Base-by-base conservation (phyloP, 1,284 basidiomycete genomes). In the Peniophora sp. region DNA sequence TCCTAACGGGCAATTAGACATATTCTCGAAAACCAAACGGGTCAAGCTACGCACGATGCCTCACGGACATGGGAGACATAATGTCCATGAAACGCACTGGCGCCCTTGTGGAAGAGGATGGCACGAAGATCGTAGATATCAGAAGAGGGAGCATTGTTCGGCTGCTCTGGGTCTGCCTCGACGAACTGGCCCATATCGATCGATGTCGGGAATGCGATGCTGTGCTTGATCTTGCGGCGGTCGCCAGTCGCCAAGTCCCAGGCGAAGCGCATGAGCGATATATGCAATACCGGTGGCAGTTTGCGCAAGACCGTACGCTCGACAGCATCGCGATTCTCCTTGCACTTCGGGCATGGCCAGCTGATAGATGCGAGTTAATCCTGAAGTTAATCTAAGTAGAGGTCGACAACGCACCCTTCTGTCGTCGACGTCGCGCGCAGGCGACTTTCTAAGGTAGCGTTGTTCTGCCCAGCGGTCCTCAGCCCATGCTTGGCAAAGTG, bases 41-140 rank as follows among this genome's bases (percentile, higher is more conserved):
- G 36, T 19, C n/a, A 45, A 5, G 3, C 3, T 43, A 69, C 83
- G 60, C 61, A 94, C 91, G 68, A 66, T 43, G 75, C 71, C 63
- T 95, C 89, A 60, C 83, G 86, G 5, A 93, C 89, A 61, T 95
- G 88, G 24, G 90, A 90, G 59, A 92, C 85, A 60, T 97, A 97
- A 63, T 97, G 93, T 2, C 93, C 93, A 59, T 92, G 89, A 67
- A 94, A 89, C 11, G 93, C 93, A 68, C 91, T 87, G 9, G 77
- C 61, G 2, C 93, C 93, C 60, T 89, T 88, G 67, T 97, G 93
- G 50, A 91, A 65, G 9, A 97, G 68, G 9, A 96, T 81, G 5
- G 89, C 93, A 43, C 83, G 77, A 25, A 97, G 68, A 50, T 92
- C 86, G 60, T 96, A 97, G 19, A 78, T 61, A 59, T 73, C 65